Evolutionary conservation across 108 stramenopile genomes (phyloP).

Genomic region (Nannochloropsis oceanica): DNA sequence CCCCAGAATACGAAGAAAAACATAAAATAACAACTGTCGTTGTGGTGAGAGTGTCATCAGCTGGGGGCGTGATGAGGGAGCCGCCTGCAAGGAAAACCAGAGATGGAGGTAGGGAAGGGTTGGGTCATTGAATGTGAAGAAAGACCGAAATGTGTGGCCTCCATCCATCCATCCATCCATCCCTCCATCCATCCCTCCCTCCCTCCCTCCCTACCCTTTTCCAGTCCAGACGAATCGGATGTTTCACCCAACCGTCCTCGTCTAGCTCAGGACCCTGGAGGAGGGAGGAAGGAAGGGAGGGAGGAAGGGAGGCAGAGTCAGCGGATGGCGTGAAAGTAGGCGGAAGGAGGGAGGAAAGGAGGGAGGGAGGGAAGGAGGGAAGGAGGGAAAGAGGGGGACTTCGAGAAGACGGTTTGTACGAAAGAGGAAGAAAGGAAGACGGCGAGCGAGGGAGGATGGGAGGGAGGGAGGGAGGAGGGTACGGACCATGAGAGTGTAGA

Average conservation of each 20-base stretch:
- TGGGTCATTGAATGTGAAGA: too few species aligned
- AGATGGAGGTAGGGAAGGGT: background rate
- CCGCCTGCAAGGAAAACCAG: background rate
- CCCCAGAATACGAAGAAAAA: too few species aligned
- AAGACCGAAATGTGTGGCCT: too few species aligned
- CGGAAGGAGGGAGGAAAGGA: background rate
- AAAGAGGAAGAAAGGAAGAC: background rate
- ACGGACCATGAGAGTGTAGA: slow-evolving; percentile 35
- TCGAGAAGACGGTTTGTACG: too few species aligned
- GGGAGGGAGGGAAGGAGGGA: background rate
- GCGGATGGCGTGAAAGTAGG: background rate
- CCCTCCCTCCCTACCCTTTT: background rate
- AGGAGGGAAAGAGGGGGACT: background rate
- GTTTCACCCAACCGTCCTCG: background rate
- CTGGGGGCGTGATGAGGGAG: slow-evolving; percentile 30
- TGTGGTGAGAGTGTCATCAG: slow-evolving; percentile 35
- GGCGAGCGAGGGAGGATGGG: too few species aligned
- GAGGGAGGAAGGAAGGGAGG: too few species aligned
- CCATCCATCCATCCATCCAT: too few species aligned
- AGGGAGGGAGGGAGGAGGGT: background rate
- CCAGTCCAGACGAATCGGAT: background rate
- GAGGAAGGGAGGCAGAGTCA: background rate
- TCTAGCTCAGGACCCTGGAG: background rate
- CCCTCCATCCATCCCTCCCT: too few species aligned
- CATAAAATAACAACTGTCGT: too few species aligned